phyloP scores from a whole-genome alignment of 495 filamentous ascomycete species.

The Haplographium delicatum region DNA sequence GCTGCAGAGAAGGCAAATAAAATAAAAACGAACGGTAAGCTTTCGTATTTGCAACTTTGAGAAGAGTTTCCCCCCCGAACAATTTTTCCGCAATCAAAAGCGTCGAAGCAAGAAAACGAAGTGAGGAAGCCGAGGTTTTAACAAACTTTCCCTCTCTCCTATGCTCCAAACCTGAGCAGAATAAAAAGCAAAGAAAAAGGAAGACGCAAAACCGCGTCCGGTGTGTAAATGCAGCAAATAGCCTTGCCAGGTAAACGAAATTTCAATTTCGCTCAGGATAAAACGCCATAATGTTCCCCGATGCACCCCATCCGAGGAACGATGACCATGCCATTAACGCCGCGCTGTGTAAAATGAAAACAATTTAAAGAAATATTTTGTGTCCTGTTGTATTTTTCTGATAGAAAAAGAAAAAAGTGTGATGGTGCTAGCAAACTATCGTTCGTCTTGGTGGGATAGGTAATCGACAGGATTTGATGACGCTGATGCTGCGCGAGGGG shows the following conservation, averaged over 20 bases:
- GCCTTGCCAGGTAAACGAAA: slow-evolving; percentile 2
- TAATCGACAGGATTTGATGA: slow-evolving; percentile 15
- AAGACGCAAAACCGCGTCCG: slow-evolving; percentile 3
- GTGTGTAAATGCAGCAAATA: slow-evolving; percentile 24
- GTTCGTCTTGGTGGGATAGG: not conserved
- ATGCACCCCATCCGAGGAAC: not conserved
- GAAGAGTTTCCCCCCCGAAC: too few species aligned
- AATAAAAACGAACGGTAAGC: too few species aligned
- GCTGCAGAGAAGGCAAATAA: too few species aligned
- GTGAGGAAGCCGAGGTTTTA: not conserved
- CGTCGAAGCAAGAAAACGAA: not conserved
- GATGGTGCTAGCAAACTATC: not conserved
- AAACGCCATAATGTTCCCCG: not conserved
- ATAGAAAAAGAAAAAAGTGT: slow-evolving; percentile 4
- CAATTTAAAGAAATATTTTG: slow-evolving; percentile 3
- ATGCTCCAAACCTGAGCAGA: slow-evolving; percentile 6
- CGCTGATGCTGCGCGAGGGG: slow-evolving; percentile 23
- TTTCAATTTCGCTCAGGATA: slow-evolving; percentile 1
- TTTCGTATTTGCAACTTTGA: too few species aligned
- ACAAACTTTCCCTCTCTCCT: not conserved
- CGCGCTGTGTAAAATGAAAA: slow-evolving; percentile 8
- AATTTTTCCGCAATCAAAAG: not conserved
- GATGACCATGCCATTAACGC: slow-evolving; percentile 12
- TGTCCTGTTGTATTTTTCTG: not conserved
- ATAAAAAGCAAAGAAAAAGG: slow-evolving; percentile 1